Evolutionary conservation across 805 yeast species (phyloP).

Genomic region (Kodamaea fukazawae): DNA sequence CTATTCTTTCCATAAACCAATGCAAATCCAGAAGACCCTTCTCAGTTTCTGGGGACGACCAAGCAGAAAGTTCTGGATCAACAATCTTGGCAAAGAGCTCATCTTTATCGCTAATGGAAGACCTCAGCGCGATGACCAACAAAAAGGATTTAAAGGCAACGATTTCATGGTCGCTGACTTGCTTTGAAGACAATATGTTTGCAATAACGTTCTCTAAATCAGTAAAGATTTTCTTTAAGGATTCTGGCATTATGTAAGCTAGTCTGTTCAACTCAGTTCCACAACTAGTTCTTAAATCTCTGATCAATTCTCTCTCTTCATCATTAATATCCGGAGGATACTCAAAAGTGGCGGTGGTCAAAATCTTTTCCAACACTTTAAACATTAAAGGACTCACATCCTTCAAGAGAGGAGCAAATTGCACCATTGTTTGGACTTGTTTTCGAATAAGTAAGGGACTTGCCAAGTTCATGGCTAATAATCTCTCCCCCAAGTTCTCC

Average conservation of each 20-base stretch:
- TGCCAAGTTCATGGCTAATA: slow-evolving; percentile 69
- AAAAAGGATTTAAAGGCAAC: slow-evolving; percentile 92
- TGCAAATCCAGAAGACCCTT: slow-evolving; percentile 86
- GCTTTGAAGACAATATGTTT: slow-evolving; percentile 60
- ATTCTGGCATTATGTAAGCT: slow-evolving; percentile 93
- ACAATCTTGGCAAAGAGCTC: slow-evolving; percentile 83
- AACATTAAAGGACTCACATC: slow-evolving; percentile 75
- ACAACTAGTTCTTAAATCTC: slow-evolving; percentile 86
- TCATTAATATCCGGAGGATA: slow-evolving; percentile 66
- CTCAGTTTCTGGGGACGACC: slow-evolving; percentile 90
- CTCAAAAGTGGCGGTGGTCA: slow-evolving; percentile 80
- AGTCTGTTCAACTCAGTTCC: slow-evolving; percentile 93
- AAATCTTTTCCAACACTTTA: slow-evolving; percentile 76
- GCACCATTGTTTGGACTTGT: slow-evolving; percentile 88
- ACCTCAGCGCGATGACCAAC: slow-evolving; percentile 86
- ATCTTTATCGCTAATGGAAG: slow-evolving; percentile 67
- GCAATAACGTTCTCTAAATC: slow-evolving; percentile 83
- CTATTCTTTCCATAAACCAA: slow-evolving; percentile 98
- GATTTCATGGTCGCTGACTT: slow-evolving; percentile 84
- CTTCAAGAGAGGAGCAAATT: slow-evolving; percentile 86
- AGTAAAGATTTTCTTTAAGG: slow-evolving; percentile 72
- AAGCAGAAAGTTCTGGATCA: slow-evolving; percentile 86
- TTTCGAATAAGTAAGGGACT: slow-evolving; percentile 82
- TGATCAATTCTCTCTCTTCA: slow-evolving; percentile 73
- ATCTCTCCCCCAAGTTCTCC: slow-evolving; percentile 68